Percentiles rank a stretch among this genome's conserved stretches.
phyloP scores from a whole-genome alignment of 1,284 basidiomycete genomes.

The Vanrija humicola region DNA sequence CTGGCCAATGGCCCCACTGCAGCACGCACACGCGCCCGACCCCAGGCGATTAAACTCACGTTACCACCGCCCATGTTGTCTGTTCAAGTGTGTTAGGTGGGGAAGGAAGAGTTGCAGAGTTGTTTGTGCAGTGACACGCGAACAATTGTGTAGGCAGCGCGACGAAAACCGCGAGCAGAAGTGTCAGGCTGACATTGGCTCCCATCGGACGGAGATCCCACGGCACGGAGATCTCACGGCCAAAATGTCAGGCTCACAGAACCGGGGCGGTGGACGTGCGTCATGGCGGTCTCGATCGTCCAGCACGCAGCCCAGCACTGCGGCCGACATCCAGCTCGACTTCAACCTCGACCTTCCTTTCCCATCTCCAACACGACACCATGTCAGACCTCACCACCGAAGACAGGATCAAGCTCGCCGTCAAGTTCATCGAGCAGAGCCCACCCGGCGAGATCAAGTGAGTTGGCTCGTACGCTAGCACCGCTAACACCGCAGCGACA shows the following conservation, averaged over 20 bases:
- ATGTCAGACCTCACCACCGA: constrained; percentile 38
- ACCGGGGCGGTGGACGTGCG: not conserved
- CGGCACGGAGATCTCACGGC: not conserved
- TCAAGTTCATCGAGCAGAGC: constrained; percentile 75
- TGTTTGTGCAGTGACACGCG: not conserved
- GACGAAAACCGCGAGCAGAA: not conserved
- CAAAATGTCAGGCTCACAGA: constrained; percentile 1
- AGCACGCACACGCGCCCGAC: not conserved
- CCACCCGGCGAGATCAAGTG: constrained; percentile 89
- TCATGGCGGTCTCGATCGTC: not conserved
- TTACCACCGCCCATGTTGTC: constrained; percentile 40
- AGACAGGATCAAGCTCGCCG: constrained; percentile 53
- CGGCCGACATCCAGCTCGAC: not conserved
- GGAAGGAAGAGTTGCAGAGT: not conserved
- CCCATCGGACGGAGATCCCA: too few species aligned
- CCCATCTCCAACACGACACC: not conserved
- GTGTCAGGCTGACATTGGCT: not conserved
- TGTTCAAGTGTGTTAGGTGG: not conserved
- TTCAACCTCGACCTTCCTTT: not conserved
- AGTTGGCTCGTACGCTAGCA: constrained; percentile 4
- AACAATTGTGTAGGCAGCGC: not conserved
- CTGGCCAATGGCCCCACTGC: not conserved
- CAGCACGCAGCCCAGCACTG: not conserved
- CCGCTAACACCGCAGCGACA: constrained; percentile 55
- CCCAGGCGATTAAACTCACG: constrained; percentile 21